A percentile compares a stretch with the other conserved stretches of the same genome.
Conservation (phyloP, 495 filamentous ascomycete genomes). For the Aspergillus nanangensis region DNA sequence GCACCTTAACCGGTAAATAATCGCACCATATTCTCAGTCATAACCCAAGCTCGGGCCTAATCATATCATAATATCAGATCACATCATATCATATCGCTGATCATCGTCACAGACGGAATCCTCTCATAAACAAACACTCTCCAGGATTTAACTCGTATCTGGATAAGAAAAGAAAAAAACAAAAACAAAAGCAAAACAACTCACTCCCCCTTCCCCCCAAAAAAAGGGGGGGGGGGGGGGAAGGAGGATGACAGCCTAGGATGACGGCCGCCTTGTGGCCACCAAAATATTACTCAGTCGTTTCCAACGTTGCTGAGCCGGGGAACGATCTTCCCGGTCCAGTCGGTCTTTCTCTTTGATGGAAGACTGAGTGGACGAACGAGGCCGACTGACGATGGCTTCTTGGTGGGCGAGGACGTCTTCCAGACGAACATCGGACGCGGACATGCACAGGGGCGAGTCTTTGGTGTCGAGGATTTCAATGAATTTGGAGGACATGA, state of each 20-base stretch:
- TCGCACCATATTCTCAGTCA: not conserved
- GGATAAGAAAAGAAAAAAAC: too few species aligned
- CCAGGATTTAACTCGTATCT: too few species aligned
- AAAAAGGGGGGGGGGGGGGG: too few species aligned
- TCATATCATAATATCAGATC: not conserved
- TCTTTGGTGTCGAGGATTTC: constrained; percentile 43
- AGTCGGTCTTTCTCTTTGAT: constrained; percentile 25
- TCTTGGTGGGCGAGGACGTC: constrained; percentile 46
- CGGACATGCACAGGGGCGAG: constrained; percentile 28
- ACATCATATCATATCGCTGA: not conserved
- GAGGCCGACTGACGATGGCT: constrained; percentile 34
- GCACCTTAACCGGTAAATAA: not conserved
- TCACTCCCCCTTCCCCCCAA: too few species aligned
- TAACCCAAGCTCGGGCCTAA: too few species aligned
- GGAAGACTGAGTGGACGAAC: constrained; percentile 39
- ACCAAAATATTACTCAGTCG: constrained; percentile 34
- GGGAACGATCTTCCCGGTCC: constrained; percentile 19
- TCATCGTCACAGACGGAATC: too few species aligned
- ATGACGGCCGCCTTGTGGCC: constrained; percentile 20
- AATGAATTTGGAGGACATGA: constrained; percentile 43
- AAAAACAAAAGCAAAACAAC: too few species aligned
- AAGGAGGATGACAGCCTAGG: too few species aligned
- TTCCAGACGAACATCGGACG: constrained; percentile 44
- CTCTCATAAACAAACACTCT: too few species aligned
- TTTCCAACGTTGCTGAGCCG: constrained; percentile 38